Evolutionary conservation across 2,329 filamentous ascomycete genomes (phyloP).

Genomic region (Epichloe bromicola): DNA sequence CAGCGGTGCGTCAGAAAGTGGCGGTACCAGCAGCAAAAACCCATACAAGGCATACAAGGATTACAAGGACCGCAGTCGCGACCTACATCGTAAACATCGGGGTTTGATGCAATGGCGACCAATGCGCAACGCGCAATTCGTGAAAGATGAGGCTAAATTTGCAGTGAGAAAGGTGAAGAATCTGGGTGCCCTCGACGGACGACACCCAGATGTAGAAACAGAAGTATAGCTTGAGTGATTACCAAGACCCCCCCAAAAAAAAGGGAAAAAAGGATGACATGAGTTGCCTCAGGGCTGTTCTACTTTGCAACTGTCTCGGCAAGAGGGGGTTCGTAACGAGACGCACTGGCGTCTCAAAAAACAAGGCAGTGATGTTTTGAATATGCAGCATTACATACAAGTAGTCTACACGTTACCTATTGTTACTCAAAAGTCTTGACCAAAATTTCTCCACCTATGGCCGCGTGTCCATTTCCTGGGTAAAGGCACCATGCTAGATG

Average conservation of each 20-base stretch:
- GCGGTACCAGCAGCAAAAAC: slow-evolving; percentile 32
- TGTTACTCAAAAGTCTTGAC: too few relatives aligned
- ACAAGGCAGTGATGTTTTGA: too few relatives aligned
- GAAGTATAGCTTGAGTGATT: slow-evolving; percentile 34
- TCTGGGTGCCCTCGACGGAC: slow-evolving; percentile 62
- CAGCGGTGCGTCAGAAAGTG: slow-evolving; percentile 19
- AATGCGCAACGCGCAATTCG: slow-evolving; percentile 73
- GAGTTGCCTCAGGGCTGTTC: neutral
- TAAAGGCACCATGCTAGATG: slow-evolving; percentile 46
- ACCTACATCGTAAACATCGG: slow-evolving; percentile 72
- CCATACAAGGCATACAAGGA: slow-evolving; percentile 47
- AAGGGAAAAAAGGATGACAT: too few relatives aligned
- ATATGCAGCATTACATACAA: too few relatives aligned
- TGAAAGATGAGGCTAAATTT: slow-evolving; percentile 74
- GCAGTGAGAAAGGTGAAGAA: slow-evolving; percentile 64
- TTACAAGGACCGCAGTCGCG: slow-evolving; percentile 54
- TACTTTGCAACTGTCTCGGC: too few relatives aligned
- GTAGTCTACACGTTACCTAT: too few relatives aligned
- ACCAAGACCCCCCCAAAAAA: too few relatives aligned
- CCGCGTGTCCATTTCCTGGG: slow-evolving; percentile 68
- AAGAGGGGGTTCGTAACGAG: too few relatives aligned
- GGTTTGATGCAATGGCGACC: slow-evolving; percentile 95
- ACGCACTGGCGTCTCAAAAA: too few relatives aligned
- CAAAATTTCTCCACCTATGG: slow-evolving; percentile 36
- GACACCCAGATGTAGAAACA: slow-evolving; percentile 82